A percentile compares a stretch with the other conserved stretches of the same genome.
Conservation (phyloP, 441 rosid species). For the Codiaeum variegatum region DNA sequence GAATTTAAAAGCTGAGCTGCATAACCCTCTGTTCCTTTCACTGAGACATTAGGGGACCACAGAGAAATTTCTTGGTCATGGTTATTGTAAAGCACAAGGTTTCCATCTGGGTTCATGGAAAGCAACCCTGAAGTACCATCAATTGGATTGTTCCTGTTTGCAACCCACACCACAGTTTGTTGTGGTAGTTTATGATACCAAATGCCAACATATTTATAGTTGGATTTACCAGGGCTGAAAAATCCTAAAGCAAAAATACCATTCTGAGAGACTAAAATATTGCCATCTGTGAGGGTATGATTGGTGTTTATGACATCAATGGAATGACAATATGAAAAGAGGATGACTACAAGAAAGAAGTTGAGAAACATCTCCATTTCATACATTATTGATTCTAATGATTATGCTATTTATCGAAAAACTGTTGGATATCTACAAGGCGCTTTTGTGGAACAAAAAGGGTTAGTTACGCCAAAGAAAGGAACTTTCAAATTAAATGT, state of each 20-base stretch:
- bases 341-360: background rate
- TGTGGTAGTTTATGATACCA: slow-evolving; percentile 27
- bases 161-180: slow-evolving; percentile 29
- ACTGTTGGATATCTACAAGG: no score
- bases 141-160: slow-evolving; percentile 29
- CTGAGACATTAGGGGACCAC: slow-evolving; percentile 31
- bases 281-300: background rate
- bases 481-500: no score
- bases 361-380: background rate
- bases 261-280: background rate
- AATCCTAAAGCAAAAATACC: slow-evolving; percentile 13
- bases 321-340: slow-evolving; percentile 3
- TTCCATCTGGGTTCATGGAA: slow-evolving; percentile 12
- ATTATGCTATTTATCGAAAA: background rate
- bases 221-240: slow-evolving; percentile 15
- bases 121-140: slow-evolving; percentile 21
- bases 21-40: background rate
- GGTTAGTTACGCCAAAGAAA: no score
- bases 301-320: background rate
- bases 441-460: no score
- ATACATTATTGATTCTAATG: background rate
- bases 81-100: slow-evolving; percentile 22
- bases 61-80: background rate
- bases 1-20: slow-evolving; percentile 27
- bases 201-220: slow-evolving; percentile 18